A percentile compares a stretch with the other conserved stretches of the same genome.
These are phyloP conservation scores for Nicotiana undulata DNA, from an alignment of 257 asterid species.

Conservation along the genomic window DNA sequence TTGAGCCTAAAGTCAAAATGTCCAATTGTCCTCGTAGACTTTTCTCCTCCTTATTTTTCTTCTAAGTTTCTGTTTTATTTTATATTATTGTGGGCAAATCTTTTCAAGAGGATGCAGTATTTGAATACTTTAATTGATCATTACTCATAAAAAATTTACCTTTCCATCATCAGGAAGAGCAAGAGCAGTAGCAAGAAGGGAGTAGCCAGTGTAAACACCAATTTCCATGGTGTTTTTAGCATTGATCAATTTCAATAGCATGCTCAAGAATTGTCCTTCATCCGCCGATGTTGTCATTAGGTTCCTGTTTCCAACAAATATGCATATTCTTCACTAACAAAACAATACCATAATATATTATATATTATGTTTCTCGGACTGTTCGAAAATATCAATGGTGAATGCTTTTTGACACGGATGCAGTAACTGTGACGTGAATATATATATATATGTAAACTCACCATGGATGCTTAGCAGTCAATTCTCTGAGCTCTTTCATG, in stretches of 20 bases:
- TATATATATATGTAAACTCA: constrained; percentile 4
- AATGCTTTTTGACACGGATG: too few relatives aligned
- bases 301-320: constrained; percentile 36
- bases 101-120: too few relatives aligned
- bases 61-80: too few relatives aligned
- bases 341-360: neutral
- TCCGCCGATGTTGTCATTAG: constrained; percentile 87
- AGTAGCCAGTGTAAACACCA: constrained; percentile 90
- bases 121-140: too few relatives aligned
- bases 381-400: too few relatives aligned
- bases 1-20: neutral
- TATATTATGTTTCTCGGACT: too few relatives aligned
- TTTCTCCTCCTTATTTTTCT: neutral
- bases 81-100: too few relatives aligned
- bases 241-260: constrained; percentile 75
- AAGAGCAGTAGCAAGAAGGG: constrained; percentile 81
- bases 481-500: constrained; percentile 83
- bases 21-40: neutral
- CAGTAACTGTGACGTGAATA: too few relatives aligned
- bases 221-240: constrained; percentile 93
- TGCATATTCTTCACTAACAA: neutral
- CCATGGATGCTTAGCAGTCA: constrained; percentile 94
- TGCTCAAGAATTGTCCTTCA: constrained; percentile 80
- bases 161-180: constrained; percentile 78
- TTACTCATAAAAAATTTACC: constrained; percentile 21